Evolutionary conservation across 23 red algal species (phyloP).

Genomic region (Cyanidioschyzon merolae): DNA sequence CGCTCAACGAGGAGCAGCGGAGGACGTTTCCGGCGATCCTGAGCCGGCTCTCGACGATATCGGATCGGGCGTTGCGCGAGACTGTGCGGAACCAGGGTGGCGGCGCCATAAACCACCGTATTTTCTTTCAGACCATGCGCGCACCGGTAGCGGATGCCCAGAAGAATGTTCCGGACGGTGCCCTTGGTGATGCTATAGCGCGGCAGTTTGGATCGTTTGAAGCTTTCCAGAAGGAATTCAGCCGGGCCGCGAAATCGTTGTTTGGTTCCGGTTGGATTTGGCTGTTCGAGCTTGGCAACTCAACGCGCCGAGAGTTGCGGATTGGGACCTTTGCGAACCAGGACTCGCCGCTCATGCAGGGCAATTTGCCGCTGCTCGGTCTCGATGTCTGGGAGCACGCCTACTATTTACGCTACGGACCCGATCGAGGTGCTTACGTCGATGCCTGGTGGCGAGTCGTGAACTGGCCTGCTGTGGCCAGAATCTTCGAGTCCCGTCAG

Average conservation of each 20-base stretch:
- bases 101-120: background rate
- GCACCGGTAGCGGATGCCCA: background rate
- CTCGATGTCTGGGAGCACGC: slow-evolving; percentile 25
- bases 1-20: background rate
- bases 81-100: slow-evolving; percentile 32
- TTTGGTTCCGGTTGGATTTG: slow-evolving; percentile 31
- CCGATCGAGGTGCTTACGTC: slow-evolving; percentile 11
- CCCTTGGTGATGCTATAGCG: background rate
- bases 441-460: slow-evolving; percentile 14
- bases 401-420: slow-evolving; percentile 13
- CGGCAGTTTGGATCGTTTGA: slow-evolving; percentile 4
- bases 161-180: background rate
- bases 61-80: slow-evolving; percentile 12
- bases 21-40: background rate
- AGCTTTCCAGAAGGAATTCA: slow-evolving; percentile 3
- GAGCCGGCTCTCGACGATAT: background rate
- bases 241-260: background rate
- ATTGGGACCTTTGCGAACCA: slow-evolving; percentile 34
- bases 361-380: slow-evolving; percentile 5
- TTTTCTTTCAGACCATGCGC: slow-evolving; percentile 8
- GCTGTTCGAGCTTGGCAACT: background rate
- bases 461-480: background rate
- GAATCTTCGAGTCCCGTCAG: background rate
- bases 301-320: slow-evolving; percentile 2
- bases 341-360: slow-evolving; percentile 25